Base-by-base conservation (phyloP, 345 rosid genomes). In the Erysimum cheiranthoides region DNA sequence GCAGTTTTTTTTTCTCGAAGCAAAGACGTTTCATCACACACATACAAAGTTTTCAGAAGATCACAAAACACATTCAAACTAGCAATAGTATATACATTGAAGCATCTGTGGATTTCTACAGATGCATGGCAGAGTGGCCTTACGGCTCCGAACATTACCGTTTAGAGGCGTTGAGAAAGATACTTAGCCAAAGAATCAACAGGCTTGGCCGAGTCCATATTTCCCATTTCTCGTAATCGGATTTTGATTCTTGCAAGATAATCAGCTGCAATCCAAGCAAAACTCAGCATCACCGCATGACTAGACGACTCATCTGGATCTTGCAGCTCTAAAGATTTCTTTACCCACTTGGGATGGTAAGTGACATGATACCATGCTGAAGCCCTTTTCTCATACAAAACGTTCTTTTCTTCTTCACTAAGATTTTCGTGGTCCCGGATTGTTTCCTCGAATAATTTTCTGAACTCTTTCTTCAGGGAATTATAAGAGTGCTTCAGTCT, bases 301-400 rank as follows among this genome's bases (percentile, higher is more conserved):
- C 51, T 73, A 53, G 73, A 67, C 49, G 78, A 76, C 16, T 77
- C 76, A 58, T 79, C 85, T 10, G 82, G 73, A 31, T 69, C 86
- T 66, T 57, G 91, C 83, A 93, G 58, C 35, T 87, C 82, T 14
- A 47, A 49, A 5, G 90, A 73, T 80, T 82, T 84, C 73, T 85
- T 69, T 38, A 89, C 86, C 97, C 96, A 92, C 25, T 80, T 31
- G 4, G 96, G 90, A 75, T 85, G 88, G 87, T 90, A 95, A 6
- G 92, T 76, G 28, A 92, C 99, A 75, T 85, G 91, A 75, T 95
- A 95, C 97, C 97, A 92, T 1, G 97, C 97, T 1, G 98, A 90
- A 43, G 97, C 98, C 85, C 89, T 94, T 12, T 36, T 82, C 83
- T 94, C 97, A 59, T 84, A 90, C 27, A 82, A 8, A 8, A 43